Evolutionary conservation across 192 early-diverging fungal species (phyloP), one percentile per base, ranked within the genome.

Genomic region (Phlyctochytrium planicorne): DNA sequence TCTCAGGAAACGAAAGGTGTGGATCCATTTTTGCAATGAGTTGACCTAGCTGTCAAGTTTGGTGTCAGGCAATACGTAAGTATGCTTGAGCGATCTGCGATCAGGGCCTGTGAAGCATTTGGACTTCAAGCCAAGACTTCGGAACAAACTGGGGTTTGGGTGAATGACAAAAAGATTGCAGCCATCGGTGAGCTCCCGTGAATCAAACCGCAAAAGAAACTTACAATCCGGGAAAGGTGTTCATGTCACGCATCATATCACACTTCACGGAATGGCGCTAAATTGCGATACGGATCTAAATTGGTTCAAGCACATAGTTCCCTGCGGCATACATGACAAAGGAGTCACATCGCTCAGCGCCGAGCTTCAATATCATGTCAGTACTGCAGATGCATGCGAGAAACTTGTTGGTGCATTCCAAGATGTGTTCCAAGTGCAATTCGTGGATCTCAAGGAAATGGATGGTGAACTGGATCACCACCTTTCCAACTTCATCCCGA

Each of bases 121-220:
- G 86, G 81, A 2, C 78, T 97, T 4, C 60, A 82, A 20, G 89
- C 95, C 6, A 69, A 75, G 3, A 84, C 84, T 6, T 84, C 83
- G 6, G 35, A 89, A 34, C 80, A 94, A 65, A 96, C 95, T 0
- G 97, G 97, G 6, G 95, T 99, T 0, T 99, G 97, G 97, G 85
- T 91, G 6, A 88, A 79, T 6, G 84, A 91, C 2, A 78, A 88
- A 37, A 99, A 99, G 75, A 88, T 99, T 35, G 95, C 94, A 0
- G 97, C 97, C 3, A 70, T 99, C 36, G 97, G 95, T 87, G 84
- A 1, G 62, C n/a, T 31, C 24, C 3, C n/a, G 12, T 59, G 40
- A 24, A 14, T 27, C n/a, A 2, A 27, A 30, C n/a, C 33, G 23
- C 1, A 70, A 50, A 17, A 29, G 0, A 20, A 1, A 17, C 30